phyloP scores from a whole-genome alignment of 2,329 filamentous ascomycete genomes.

The Fusarium nurragi region DNA sequence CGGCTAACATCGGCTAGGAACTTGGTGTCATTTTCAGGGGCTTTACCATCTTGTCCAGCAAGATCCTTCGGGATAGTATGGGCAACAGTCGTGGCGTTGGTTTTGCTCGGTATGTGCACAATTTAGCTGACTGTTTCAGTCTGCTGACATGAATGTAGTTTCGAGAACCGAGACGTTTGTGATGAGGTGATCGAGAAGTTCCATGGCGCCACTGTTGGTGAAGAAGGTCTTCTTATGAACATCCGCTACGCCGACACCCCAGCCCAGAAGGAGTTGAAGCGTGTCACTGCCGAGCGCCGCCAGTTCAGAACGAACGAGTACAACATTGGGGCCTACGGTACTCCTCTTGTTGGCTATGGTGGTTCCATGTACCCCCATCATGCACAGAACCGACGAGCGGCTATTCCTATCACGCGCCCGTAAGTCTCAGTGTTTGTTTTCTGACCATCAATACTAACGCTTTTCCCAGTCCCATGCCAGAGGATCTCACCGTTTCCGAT shows the following conservation, averaged over 20 bases:
- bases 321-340: conserved; percentile 77
- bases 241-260: conserved; percentile 97
- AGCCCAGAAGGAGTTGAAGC: conserved; percentile 95
- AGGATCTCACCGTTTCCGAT: conserved; percentile 16
- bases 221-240: conserved; percentile 85
- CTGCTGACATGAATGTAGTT: conserved; percentile 64
- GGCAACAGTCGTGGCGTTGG: conserved; percentile 96
- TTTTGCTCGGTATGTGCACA: conserved; percentile 81
- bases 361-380: conserved; percentile 51
- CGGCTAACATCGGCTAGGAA: conserved; percentile 60
- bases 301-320: conserved; percentile 98
- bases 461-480: conserved; percentile 12
- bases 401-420: conserved; percentile 43
- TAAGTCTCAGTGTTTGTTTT: conserved; percentile 29
- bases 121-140: not conserved
- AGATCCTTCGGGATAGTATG: conserved; percentile 90
- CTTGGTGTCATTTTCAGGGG: conserved; percentile 81
- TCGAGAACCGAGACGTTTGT: conserved; percentile 88
- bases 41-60: conserved; percentile 88
- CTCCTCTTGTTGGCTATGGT: conserved; percentile 66
- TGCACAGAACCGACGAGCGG: conserved; percentile 51
- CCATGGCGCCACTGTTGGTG: conserved; percentile 80
- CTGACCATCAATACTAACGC: conserved; percentile 3
- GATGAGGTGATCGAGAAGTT: conserved; percentile 88
- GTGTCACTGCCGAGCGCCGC: conserved; percentile 92